A percentile compares a stretch with the other conserved stretches of the same genome.
phyloP scores from a whole-genome alignment of 1,284 basidiomycete genomes.

The Ceratobasidium theobromae region DNA sequence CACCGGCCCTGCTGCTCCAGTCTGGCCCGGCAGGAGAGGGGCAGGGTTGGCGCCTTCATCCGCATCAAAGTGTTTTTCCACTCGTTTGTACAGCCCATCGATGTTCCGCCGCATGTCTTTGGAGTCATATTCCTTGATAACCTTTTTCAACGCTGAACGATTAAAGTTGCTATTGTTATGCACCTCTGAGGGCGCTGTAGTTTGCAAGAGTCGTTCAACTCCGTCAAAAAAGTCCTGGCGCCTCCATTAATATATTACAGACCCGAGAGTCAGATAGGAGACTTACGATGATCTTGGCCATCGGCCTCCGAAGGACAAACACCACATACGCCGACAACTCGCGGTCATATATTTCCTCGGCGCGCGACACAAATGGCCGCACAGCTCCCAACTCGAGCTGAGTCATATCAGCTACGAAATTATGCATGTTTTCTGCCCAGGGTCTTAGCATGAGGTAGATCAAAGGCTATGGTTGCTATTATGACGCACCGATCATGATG shows the following conservation, averaged over 20 bases:
- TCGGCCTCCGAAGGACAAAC: constrained; percentile 82
- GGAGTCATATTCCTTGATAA: constrained; percentile 79
- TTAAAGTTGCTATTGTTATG: constrained; percentile 75
- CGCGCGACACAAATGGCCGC: constrained; percentile 66
- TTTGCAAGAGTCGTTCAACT: constrained; percentile 81
- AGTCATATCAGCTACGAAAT: constrained; percentile 81
- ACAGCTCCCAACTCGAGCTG: constrained; percentile 71
- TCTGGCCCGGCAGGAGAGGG: constrained; percentile 37
- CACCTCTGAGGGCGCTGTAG: constrained; percentile 79
- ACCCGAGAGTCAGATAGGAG: background rate
- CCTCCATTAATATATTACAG: background rate
- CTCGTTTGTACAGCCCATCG: constrained; percentile 84
- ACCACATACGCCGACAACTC: constrained; percentile 85
- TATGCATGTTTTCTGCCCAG: constrained; percentile 90
- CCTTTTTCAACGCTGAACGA: constrained; percentile 76
- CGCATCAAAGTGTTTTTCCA: constrained; percentile 91
- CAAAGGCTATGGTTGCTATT: background rate
- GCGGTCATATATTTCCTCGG: constrained; percentile 84
- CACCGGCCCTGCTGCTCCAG: constrained; percentile 58
- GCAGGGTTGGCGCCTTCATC: constrained; percentile 61
- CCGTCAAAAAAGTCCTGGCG: constrained; percentile 91
- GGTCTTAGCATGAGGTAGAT: background rate
- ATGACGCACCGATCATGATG: constrained; percentile 80
- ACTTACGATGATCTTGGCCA: constrained; percentile 80
- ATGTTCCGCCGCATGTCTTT: constrained; percentile 89